These are phyloP conservation scores for Trametes gibbosa DNA, from an alignment of 768 basidiomycete genomes.

Conservation along the genomic window DNA sequence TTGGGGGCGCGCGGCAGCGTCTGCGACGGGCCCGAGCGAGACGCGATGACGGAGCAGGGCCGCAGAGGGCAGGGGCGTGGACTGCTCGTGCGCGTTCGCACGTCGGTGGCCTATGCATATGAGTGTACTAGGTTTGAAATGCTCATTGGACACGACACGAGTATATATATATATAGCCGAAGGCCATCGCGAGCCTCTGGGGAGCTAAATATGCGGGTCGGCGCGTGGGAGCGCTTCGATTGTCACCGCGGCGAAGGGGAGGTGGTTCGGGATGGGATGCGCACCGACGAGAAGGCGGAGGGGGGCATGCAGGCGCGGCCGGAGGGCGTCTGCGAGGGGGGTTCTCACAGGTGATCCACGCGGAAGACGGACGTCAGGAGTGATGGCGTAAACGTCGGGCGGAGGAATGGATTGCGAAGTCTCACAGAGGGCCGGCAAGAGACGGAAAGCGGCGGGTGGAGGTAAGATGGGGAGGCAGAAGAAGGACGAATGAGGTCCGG, in stretches of 20 bases:
- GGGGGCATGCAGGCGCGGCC: not conserved
- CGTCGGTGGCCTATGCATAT: not conserved
- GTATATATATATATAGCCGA: not conserved
- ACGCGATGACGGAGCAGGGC: not conserved
- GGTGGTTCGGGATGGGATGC: not conserved
- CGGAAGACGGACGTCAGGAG: conserved; percentile 14
- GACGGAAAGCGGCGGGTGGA: conserved; percentile 4
- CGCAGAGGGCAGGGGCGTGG: not conserved
- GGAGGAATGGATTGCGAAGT: conserved; percentile 11
- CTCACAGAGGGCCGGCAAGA: conserved; percentile 4
- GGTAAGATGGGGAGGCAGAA: conserved; percentile 2
- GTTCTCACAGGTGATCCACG: conserved; percentile 18
- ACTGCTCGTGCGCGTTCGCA: no score
- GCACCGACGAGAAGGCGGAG: not conserved
- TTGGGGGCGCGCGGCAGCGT: not conserved
- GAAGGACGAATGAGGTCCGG: conserved; percentile 5
- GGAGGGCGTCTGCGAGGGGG: not conserved
- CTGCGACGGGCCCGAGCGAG: not conserved
- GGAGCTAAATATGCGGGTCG: no score
- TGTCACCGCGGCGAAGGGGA: conserved; percentile 3
- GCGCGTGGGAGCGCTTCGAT: not conserved
- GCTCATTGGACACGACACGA: not conserved
- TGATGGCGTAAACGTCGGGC: conserved; percentile 10
- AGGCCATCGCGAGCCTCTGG: no score
- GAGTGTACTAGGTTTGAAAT: not conserved